These are phyloP conservation scores for Vaccinium macrocarpon DNA, from an alignment of 148 eudicot genomes.

Conservation along the genomic window DNA sequence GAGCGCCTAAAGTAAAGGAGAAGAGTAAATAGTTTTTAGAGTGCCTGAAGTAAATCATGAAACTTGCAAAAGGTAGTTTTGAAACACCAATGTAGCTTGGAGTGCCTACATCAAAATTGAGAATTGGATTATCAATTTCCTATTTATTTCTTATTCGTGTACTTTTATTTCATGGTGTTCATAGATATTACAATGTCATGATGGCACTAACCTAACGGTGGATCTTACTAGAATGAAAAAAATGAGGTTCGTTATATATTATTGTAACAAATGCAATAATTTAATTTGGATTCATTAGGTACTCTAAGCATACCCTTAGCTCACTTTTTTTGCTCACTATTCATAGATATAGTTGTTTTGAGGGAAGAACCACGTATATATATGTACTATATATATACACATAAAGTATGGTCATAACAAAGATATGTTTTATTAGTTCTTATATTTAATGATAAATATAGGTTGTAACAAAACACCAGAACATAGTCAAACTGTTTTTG, in stretches of 20 bases:
- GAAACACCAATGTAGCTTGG: too few relatives aligned
- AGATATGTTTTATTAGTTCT: conserved; percentile 1
- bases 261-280: background rate
- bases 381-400: too few relatives aligned
- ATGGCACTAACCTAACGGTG: background rate
- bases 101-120: too few relatives aligned
- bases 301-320: background rate
- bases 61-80: too few relatives aligned
- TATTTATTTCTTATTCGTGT: background rate
- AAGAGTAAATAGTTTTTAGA: too few relatives aligned
- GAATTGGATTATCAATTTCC: too few relatives aligned
- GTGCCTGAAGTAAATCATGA: too few relatives aligned
- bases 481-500: background rate
- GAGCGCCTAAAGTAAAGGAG: too few relatives aligned
- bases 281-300: conserved; percentile 1
- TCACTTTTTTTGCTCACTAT: too few relatives aligned
- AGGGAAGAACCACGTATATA: background rate
- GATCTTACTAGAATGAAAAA: background rate
- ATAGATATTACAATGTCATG: background rate
- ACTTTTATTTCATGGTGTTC: background rate
- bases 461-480: background rate
- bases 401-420: background rate
- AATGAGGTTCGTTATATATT: background rate
- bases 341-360: conserved; percentile 23
- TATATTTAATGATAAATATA: background rate